A percentile compares a stretch with the other conserved stretches of the same genome.
These are phyloP conservation scores for Phialophora chinensis DNA, from an alignment of 2,329 filamentous ascomycete species.

Conservation along the genomic window DNA sequence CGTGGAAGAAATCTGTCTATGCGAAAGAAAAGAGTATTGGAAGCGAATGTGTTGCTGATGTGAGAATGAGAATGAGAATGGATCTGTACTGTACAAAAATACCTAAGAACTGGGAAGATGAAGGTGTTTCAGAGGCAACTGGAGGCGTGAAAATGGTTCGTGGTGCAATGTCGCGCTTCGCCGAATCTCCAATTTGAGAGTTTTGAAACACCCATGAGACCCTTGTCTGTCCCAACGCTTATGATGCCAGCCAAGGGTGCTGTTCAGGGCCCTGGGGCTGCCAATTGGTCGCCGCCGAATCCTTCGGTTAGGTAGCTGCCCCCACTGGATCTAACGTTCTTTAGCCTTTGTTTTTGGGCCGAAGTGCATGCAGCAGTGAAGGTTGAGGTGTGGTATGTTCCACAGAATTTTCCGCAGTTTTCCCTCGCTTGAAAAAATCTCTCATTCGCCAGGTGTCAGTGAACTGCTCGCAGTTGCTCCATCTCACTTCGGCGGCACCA, in stretches of 20 bases:
- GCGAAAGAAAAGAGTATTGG: neutral
- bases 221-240: constrained; percentile 3
- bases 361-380: neutral
- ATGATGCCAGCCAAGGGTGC: constrained; percentile 15
- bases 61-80: constrained; percentile 15
- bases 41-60: constrained; percentile 4
- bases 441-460: constrained; percentile 30
- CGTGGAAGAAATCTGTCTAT: constrained; percentile 4
- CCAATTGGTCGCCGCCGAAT: constrained; percentile 18
- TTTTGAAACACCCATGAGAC: constrained; percentile 1
- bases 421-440: constrained; percentile 1
- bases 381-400: neutral
- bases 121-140: constrained; percentile 9
- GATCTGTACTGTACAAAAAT: constrained; percentile 4
- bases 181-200: constrained; percentile 10
- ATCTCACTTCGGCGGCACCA: constrained; percentile 15
- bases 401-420: constrained; percentile 17
- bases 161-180: constrained; percentile 4
- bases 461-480: constrained; percentile 7
- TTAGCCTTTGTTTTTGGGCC: neutral
- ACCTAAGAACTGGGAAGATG: neutral
- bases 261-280: neutral
- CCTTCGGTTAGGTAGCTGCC: constrained; percentile 19
- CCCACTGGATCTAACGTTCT: neutral
- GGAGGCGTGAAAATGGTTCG: constrained; percentile 1